Base-by-base conservation (phyloP, 2,329 filamentous ascomycete genomes). In the Paramyrothecium sp. region DNA sequence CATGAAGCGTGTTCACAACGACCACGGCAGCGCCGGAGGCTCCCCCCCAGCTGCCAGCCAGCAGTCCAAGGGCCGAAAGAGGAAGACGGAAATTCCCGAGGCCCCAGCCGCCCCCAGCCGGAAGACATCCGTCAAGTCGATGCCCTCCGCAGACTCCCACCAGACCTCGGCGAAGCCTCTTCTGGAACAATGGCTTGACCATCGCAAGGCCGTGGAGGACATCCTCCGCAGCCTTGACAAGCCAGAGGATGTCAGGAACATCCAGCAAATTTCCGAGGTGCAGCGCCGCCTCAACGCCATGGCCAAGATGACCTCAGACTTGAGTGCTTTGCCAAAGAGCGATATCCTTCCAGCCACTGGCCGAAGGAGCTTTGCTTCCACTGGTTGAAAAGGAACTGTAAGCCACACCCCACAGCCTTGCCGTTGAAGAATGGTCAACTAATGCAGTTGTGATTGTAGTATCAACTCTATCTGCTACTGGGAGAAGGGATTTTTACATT, bases 1-100 rank as follows among this genome's bases (percentile, higher is more conserved):
- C 81, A 97, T 97, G 93, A 91, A 92, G 78, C 89, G 94, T 61
- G 93, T 97, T 8, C 94, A 98, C 78, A 87, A 87, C 63, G 84
- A 86, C 68, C 79, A 80, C 59, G 77, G 78, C 48, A 75, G 73
- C 62, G 67, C 74, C 47, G 65, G 66, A 48, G 75, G 71, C 22
- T 79, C 81, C 34, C 75, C 78, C 10, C 67, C 64, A 22, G 55
- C 65, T 48, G 60, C 58, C 38, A 65, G 63, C 33, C 65, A 73
- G 44, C 69, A 75, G 53, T 63, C 72, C 67, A 83, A 84, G 74
- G 77, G 79, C 61, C 81, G 82, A 63, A 85, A 85, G 80, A 76
- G 82, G 59, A 86, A 85, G 81, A 81, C 75, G 63, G 82, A 86
- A 19, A 70, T 71, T 22, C 65, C 75, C 23, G 80, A 81, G 62